Base-by-base conservation (phyloP, 1,284 basidiomycete species). In the Ceratobasidium sp. region DNA sequence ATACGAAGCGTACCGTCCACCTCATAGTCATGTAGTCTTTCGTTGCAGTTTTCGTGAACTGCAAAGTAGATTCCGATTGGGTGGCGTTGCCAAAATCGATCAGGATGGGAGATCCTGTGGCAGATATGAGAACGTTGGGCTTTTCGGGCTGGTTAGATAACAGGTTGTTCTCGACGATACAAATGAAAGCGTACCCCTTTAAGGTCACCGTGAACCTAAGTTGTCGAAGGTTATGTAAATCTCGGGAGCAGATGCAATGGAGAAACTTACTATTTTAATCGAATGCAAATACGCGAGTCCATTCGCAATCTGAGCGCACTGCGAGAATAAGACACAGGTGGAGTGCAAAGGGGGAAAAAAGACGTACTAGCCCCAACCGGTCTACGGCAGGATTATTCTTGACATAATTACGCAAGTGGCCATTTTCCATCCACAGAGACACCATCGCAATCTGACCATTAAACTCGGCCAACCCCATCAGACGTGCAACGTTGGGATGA, bases 71-170 rank as follows among this genome's bases (percentile, higher is more conserved):
- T 14, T 30, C 12, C 23, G 18, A n/a, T 16, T 44, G 65, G 18
- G 16, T 41, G 16, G 65, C 46, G n/a, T 50, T 67, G 3, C 65
- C 65, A 52, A 67, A 67, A 67, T 67, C 65, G 35, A 67, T 52
- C 18, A 67, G n/a, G 7, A 48, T 30, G 3, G 46, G 38, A 3
- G 16, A 6, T 7, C 46, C 46, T 50, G 20, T 23, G 23, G 30
- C 5, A 5, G 64, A 66, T 23, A 66, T 52, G 6, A 66, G 27
- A 1, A 67, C 46, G 33, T 67, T 67, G 23, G 23, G 14, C 65
- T 67, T 54, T 54, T n/a, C 12, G 33, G 30, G 27, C n/a, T n/a
- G 20, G 27, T 27, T 6, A 54, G 27, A 4, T 6, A 2, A 54
- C 6, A 5, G 27, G 52, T 54, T 14, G 14, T 27, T 16, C 44